These are phyloP conservation scores for Chlorella sorokiniana DNA, from an alignment of 139 green algal species.

Conservation along the genomic window DNA sequence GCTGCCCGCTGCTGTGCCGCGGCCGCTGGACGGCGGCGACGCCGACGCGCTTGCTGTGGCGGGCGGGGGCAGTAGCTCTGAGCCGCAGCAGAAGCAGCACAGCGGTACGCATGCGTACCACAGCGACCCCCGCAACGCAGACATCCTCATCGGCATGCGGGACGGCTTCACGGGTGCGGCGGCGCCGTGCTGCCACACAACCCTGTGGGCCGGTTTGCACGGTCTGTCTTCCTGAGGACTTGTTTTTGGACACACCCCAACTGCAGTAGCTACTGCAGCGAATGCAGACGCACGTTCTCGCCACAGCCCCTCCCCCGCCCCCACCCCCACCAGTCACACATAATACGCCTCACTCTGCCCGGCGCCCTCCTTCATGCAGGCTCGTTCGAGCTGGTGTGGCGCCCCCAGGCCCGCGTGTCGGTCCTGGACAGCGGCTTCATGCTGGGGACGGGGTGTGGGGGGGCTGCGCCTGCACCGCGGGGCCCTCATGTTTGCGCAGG, in stretches of 20 bases:
- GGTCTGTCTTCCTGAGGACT: neutral
- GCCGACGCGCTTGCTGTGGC: neutral
- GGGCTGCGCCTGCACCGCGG: conserved; percentile 44
- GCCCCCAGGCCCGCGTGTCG: conserved; percentile 67
- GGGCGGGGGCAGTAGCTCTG: neutral
- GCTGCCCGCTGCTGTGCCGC: neutral
- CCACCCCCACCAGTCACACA: too few relatives aligned
- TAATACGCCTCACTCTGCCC: too few relatives aligned
- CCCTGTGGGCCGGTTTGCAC: neutral
- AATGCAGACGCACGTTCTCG: too few relatives aligned
- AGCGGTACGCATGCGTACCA: conserved; percentile 62
- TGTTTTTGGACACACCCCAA: too few relatives aligned
- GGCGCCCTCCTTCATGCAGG: conserved; percentile 13
- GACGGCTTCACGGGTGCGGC: conserved; percentile 57
- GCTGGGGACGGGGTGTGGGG: conserved; percentile 85
- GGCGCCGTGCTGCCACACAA: neutral
- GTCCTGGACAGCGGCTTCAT: conserved; percentile 83
- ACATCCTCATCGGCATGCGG: conserved; percentile 72
- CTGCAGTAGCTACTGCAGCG: too few relatives aligned
- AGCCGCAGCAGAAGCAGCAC: conserved; percentile 7
- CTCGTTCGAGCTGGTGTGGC: conserved; percentile 62
- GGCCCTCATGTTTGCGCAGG: conserved; percentile 51
- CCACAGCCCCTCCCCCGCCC: too few relatives aligned
- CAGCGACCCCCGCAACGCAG: conserved; percentile 62
- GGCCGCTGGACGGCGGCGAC: neutral